Evolutionary conservation across 2,329 filamentous ascomycete genomes (phyloP), one percentile per base, ranked within the genome.

Genomic region (Cladosporium sp.): DNA sequence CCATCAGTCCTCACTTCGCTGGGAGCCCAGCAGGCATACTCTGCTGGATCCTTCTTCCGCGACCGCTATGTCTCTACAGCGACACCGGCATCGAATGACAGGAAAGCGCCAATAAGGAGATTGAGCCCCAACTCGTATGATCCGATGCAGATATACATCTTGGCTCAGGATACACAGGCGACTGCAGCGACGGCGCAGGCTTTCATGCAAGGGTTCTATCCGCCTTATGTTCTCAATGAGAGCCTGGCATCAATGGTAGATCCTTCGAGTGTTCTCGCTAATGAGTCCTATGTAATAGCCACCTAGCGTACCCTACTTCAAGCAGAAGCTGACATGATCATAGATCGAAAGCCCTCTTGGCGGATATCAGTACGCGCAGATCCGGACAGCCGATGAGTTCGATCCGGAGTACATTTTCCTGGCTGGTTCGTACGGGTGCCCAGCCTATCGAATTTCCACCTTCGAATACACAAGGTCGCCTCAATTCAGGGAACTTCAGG

Each of bases 201-300:
- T 2, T 88, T 88, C 71, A 81, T 88, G 79, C 86, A 88, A 73
- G 86, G 85, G 8, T 76, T 88, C 11, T 88, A 88, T 72, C 86
- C 86, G 38, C 85, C 86, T 1, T 74, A 76, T 58, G 72, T 74
- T 3, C 74, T 78, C 4, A 75, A 74, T 59, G 49, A 64, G 4
- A 76, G 75, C 64, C 61, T 64, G 10, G 66, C 68, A 38, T 73
- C 74, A 62, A 69, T 75, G 44, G 70, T 78, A 26, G 75, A 80
- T 66, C 71, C 75, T 6, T 75, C 78, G n/a, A 79, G 77, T 21
- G 70, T 80, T 11, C 73, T 84, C 26, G 80, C 83, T n/a, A 84
- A 88, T 74, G 81, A 82, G 1, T 69, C 68, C 15, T 73, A 74
- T 65, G 70, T 73, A 60, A 55, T 66, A 38, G 32, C 2, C 18